Percentiles rank a stretch among this genome's conserved stretches.
These are phyloP conservation scores for Saturnispora dispora DNA, from an alignment of 805 yeast species.

Conservation along the genomic window DNA sequence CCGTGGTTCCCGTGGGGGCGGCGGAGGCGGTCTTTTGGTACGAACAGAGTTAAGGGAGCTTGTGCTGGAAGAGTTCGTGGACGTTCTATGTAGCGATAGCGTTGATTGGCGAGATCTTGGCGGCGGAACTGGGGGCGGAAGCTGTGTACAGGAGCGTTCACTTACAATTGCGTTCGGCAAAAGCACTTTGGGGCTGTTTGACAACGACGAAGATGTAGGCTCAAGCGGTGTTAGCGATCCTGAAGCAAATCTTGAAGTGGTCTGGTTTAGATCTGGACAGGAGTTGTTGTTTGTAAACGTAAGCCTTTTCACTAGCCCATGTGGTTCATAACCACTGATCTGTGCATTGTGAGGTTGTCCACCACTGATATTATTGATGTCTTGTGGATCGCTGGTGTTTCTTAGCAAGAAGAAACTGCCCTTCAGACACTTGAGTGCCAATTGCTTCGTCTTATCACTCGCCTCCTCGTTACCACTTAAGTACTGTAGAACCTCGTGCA, in stretches of 20 bases:
- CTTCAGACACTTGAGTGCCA: slow-evolving; percentile 32
- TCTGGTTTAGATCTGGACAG: background rate
- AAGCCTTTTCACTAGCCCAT: background rate
- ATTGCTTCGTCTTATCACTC: slow-evolving; percentile 31
- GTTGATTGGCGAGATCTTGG: background rate
- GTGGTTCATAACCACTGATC: background rate
- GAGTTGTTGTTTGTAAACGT: background rate
- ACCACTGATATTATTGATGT: background rate
- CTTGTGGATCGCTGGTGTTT: background rate
- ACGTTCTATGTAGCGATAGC: background rate
- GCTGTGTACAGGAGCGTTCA: background rate
- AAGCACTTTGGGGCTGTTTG: background rate
- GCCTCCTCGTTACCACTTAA: slow-evolving; percentile 32
- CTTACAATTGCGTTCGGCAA: background rate
- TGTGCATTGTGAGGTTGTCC: background rate
- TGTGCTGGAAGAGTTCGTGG: background rate
- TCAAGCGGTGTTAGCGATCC: background rate
- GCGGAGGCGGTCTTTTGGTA: background rate
- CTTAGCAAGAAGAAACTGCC: background rate
- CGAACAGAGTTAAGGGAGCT: background rate
- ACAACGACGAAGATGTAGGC: background rate
- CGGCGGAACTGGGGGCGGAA: background rate
- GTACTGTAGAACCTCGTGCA: slow-evolving; percentile 42
- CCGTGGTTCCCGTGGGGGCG: background rate
- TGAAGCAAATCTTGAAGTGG: background rate